Evolutionary conservation across 345 rosid genomes (phyloP), one percentile per base, ranked within the genome.

Genomic region (Garcia nutans): DNA sequence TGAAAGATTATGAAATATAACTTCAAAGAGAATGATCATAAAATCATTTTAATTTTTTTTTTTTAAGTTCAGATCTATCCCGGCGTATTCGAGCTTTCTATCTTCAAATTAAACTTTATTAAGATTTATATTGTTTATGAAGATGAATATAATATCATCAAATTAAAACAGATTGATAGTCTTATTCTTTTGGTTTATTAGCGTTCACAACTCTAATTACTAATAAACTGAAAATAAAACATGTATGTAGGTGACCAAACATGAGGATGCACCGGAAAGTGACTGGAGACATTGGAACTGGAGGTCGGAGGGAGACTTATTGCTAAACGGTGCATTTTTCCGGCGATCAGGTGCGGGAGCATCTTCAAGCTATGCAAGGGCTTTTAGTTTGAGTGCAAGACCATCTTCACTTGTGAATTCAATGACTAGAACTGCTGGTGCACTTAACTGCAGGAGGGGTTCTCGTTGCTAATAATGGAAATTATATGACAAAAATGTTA

Each of bases 261-360:
- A 79, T 33, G 82, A 79, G 70, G 72, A 79, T 70, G 82, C 82
- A 44, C 75, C 82, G 8, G 82, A 74, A 54, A 62, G 69, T 33
- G 78, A 79, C 50, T 79, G 82, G 82, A 79, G 75, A 5, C 31
- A n/a, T 28, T 79, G 82, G 82, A 79, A 79, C 66, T 79, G 78
- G 82, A 69, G 82, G 44, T 79, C 82, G 1, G 74, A 79, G 58
- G 82, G 82, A 20, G 82, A 79, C 61, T 67, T 74, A 49, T 5
- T 74, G 26, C 50, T 74, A 26, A 79, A 79, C 24, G 82, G 78
- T 17, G 82, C 82, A 10, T 79, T 69, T 16, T 79, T 79, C 71
- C 33, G 75, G 26, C 71, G 69, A 41, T 52, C 82, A 1, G 82
- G 82, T 0, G 82, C 82, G 0, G 78, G 71, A 1, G 82, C 78